Conservation (phyloP, 495 filamentous ascomycete species). For the Neurospora sp. region DNA sequence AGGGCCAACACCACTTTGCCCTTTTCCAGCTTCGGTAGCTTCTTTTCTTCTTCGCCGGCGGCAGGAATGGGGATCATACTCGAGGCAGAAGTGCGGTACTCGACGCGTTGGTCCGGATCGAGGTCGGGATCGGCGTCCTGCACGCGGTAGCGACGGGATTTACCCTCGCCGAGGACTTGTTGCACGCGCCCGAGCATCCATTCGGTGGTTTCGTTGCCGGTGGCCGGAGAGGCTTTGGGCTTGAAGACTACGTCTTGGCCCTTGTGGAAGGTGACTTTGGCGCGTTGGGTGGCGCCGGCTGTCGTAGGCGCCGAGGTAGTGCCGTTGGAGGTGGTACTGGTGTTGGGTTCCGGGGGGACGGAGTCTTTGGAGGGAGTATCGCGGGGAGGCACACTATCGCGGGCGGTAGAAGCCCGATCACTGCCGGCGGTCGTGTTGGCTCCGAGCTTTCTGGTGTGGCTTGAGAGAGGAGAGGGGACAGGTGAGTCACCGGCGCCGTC, state of each 20-base stretch:
- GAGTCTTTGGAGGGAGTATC: constrained; percentile 38
- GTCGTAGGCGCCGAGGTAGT: neutral
- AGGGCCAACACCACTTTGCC: constrained; percentile 75
- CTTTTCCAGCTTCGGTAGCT: constrained; percentile 50
- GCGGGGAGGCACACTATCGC: constrained; percentile 37
- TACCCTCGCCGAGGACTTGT: constrained; percentile 72
- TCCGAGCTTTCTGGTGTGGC: constrained; percentile 31
- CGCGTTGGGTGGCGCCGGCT: constrained; percentile 21
- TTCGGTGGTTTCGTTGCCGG: constrained; percentile 53
- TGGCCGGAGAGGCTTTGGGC: constrained; percentile 53
- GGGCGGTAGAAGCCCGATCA: constrained; percentile 19
- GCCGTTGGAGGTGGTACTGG: neutral
- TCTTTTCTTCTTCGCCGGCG: constrained; percentile 24
- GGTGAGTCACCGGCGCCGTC: constrained; percentile 63
- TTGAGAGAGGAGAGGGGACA: constrained; percentile 48
- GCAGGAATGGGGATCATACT: constrained; percentile 69
- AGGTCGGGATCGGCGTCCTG: constrained; percentile 88
- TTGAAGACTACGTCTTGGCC: constrained; percentile 82
- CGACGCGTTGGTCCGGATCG: constrained; percentile 52
- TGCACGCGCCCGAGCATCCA: constrained; percentile 90
- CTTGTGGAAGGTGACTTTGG: constrained; percentile 47
- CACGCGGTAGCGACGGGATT: constrained; percentile 85
- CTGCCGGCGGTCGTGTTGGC: constrained; percentile 45
- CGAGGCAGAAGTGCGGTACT: constrained; percentile 68
- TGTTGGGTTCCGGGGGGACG: constrained; percentile 32